Base-by-base conservation (phyloP, 768 basidiomycete species). In the Suillus ampliporus region DNA sequence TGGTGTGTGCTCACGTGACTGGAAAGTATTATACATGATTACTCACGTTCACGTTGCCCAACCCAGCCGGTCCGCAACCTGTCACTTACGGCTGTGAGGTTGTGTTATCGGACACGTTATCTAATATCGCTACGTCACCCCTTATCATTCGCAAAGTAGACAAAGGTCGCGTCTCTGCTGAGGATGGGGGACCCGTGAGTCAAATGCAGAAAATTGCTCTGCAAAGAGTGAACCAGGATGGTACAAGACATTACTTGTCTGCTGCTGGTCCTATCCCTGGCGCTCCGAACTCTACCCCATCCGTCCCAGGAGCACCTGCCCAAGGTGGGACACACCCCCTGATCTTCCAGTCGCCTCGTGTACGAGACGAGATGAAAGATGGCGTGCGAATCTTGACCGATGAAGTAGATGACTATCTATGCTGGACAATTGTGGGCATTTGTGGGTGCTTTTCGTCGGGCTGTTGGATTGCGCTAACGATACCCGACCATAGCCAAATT, bases 181-280 rank as follows among this genome's bases (percentile, higher is more conserved):
- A 95, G 67, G 91, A 95, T 71, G 92, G 91, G 21, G 92, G 94
- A 6, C 95, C 94, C 46, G 92, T 98, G 65, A 95, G 93, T 70
- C 95, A 97, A 75, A 94, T 98, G 89, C 95, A 98, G 79, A 94
- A 96, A 80, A 92, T 98, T 64, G 95, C 95, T 2, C 80, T 98
- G 47, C 91, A 95, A 71, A 84, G 92, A 60, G 86, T 92, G 59
- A 91, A 92, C 70, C 81, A 86, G 63, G 92, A 89, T 77, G 94
- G 92, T 43, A 85, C 91, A 43, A 82, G 94, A 71, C 92, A 92
- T 77, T 97, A 95, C 74, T 77, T 97, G 57, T 92, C 91, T 50
- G 95, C 95, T 31, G 92, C 94, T 5, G 92, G 94, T 10, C 93
- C 94, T 17, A 82, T 91, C 63, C 88, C 91, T 58, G 90, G 90